These are phyloP conservation scores for Parathielavia appendiculata DNA, from an alignment of 495 filamentous ascomycete genomes.

Conservation along the genomic window DNA sequence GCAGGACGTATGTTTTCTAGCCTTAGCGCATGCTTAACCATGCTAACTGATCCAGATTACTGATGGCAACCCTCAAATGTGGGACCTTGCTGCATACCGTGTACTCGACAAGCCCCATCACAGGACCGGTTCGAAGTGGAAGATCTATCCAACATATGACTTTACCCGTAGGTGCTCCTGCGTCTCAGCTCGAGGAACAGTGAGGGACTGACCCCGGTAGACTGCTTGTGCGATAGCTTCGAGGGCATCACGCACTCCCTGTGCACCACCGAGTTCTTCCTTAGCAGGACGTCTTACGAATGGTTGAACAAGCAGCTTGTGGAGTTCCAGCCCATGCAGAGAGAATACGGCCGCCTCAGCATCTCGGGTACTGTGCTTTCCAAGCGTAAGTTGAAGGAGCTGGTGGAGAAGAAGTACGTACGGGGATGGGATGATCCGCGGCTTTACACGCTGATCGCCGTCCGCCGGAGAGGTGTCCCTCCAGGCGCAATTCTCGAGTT, in stretches of 20 bases:
- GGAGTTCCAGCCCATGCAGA: conserved; percentile 76
- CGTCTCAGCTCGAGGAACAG: not conserved
- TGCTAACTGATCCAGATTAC: conserved; percentile 29
- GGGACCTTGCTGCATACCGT: conserved; percentile 76
- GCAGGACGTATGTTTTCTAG: conserved; percentile 46
- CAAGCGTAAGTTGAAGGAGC: conserved; percentile 73
- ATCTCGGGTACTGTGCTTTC: conserved; percentile 75
- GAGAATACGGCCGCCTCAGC: conserved; percentile 71
- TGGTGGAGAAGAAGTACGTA: conserved; percentile 68
- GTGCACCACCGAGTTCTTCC: conserved; percentile 82
- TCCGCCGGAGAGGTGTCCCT: conserved; percentile 76
- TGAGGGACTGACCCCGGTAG: not conserved
- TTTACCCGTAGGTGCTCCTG: conserved; percentile 49
- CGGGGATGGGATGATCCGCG: conserved; percentile 85
- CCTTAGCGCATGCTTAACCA: no score
- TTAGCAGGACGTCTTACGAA: conserved; percentile 73
- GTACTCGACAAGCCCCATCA: conserved; percentile 66
- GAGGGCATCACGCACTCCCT: conserved; percentile 85
- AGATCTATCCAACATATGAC: conserved; percentile 87
- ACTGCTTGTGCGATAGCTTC: conserved; percentile 83
- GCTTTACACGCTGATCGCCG: conserved; percentile 80
- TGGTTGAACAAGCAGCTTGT: conserved; percentile 74
- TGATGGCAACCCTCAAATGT: conserved; percentile 63
- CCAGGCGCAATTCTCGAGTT: conserved; percentile 83
- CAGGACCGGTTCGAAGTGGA: conserved; percentile 69